phyloP scores from a whole-genome alignment of 139 green algal species.

The Chlorella sp. region DNA sequence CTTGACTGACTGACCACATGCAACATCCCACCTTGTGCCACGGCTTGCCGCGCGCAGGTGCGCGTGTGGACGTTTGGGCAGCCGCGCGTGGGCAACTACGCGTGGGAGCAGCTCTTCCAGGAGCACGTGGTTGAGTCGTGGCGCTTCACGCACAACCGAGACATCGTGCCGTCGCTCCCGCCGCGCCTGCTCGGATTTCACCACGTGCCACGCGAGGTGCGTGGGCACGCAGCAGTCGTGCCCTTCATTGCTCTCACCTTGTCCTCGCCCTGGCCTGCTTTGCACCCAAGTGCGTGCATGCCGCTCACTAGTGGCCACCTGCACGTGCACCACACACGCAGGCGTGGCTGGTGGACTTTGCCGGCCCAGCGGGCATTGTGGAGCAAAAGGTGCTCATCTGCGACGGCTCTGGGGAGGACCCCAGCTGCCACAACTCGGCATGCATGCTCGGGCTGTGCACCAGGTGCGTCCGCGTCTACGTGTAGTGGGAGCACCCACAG shows the following conservation, averaged over 20 bases:
- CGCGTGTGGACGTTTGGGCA: slow-evolving; percentile 70
- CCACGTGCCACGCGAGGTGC: slow-evolving; percentile 55
- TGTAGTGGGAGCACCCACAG: no score
- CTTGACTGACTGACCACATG: no score
- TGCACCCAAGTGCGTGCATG: no score
- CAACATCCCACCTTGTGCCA: no score
- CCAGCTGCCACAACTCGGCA: slow-evolving; percentile 71
- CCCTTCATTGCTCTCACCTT: no score
- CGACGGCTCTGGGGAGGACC: slow-evolving; percentile 75
- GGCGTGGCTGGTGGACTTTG: slow-evolving; percentile 66
- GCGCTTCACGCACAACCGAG: slow-evolving; percentile 83
- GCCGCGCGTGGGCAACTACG: slow-evolving; percentile 76
- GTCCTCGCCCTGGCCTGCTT: no score
- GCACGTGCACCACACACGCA: no score
- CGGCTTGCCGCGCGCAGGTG: slow-evolving; percentile 1
- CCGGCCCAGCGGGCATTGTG: background rate
- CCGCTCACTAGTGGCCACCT: no score
- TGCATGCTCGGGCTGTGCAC: slow-evolving; percentile 83
- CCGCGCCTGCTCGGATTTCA: slow-evolving; percentile 64
- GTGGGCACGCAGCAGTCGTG: no score
- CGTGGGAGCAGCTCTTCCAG: slow-evolving; percentile 16
- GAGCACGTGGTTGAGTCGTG: slow-evolving; percentile 36
- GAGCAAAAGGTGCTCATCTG: slow-evolving; percentile 50
- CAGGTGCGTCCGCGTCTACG: background rate
- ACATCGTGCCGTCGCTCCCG: slow-evolving; percentile 83